Evolutionary conservation across 805 yeast genomes (phyloP).

Genomic region (Metschnikowia santaceciliae): DNA sequence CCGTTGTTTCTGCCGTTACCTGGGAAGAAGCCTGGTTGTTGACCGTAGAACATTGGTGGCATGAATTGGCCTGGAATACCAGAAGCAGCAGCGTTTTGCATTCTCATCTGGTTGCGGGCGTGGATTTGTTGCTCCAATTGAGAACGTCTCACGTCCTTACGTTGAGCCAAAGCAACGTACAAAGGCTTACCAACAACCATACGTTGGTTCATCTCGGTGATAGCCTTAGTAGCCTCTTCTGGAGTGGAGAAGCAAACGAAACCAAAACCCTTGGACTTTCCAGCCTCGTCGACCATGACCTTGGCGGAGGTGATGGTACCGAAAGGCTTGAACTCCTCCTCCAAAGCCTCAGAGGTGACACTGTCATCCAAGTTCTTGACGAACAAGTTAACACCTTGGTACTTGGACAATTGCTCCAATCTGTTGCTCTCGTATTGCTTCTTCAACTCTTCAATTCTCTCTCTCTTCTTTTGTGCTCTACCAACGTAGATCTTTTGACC

Average conservation of each 20-base stretch:
- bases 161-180: constrained; percentile 98
- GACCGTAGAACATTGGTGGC: constrained; percentile 81
- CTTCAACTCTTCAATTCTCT: constrained; percentile 93
- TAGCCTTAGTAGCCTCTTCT: constrained; percentile 98
- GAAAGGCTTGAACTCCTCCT: constrained; percentile 87
- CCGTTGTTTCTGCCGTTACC: constrained; percentile 71
- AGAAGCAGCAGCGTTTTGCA: constrained; percentile 93
- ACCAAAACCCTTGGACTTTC: constrained; percentile 97
- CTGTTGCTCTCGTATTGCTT: constrained; percentile 90
- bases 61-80: constrained; percentile 84
- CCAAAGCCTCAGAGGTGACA: constrained; percentile 85
- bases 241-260: constrained; percentile 97
- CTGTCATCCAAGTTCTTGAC: constrained; percentile 94
- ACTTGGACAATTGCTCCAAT: constrained; percentile 86
- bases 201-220: constrained; percentile 96
- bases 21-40: constrained; percentile 80
- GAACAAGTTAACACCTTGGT: constrained; percentile 96
- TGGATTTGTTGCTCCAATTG: constrained; percentile 97
- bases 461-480: constrained; percentile 98
- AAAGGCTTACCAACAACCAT: constrained; percentile 93
- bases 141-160: constrained; percentile 95
- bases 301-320: constrained; percentile 95
- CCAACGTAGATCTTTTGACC: constrained; percentile 91
- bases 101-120: constrained; percentile 97
- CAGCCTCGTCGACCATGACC: constrained; percentile 92